Conservation (phyloP, 768 basidiomycete genomes). For the Rubroboletus pulcherrimus region DNA sequence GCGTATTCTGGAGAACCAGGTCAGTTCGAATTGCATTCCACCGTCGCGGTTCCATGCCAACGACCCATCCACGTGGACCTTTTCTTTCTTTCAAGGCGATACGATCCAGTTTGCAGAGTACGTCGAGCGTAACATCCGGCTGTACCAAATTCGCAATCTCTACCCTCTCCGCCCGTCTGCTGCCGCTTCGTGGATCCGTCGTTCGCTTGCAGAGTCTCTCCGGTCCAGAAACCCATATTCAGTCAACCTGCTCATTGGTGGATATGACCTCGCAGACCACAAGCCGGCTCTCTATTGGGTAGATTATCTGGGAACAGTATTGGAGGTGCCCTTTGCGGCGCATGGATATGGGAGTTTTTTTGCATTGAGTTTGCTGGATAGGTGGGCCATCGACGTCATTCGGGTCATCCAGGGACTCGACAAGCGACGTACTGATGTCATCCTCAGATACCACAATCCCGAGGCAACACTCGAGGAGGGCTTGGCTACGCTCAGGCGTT, state of each 20-base stretch:
- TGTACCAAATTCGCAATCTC: constrained; percentile 94
- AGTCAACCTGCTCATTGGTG: constrained; percentile 91
- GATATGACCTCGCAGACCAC: constrained; percentile 76
- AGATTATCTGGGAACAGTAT: constrained; percentile 90
- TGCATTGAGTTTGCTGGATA: constrained; percentile 85
- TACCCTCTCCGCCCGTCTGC: constrained; percentile 86
- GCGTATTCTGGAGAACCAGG: constrained; percentile 94
- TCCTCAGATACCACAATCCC: constrained; percentile 81
- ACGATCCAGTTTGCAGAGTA: constrained; percentile 96
- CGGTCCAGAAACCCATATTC: constrained; percentile 85
- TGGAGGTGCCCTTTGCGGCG: constrained; percentile 86
- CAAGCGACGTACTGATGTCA: not conserved
- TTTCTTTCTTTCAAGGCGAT: constrained; percentile 58
- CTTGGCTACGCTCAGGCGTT: constrained; percentile 75
- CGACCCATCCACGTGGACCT: not conserved
- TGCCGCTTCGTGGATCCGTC: constrained; percentile 93
- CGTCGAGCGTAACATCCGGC: constrained; percentile 90
- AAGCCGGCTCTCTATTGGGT: constrained; percentile 89
- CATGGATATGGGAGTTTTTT: constrained; percentile 97
- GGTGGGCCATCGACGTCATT: constrained; percentile 41
- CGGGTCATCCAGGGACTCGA: not conserved
- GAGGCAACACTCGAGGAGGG: constrained; percentile 84
- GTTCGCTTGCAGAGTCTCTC: constrained; percentile 82
- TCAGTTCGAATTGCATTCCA: constrained; percentile 24
- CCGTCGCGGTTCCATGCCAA: not conserved